Percentiles rank a stretch among this genome's conserved stretches.
Conservation (phyloP, 2,329 filamentous ascomycete species). For the Aspergillus tamarii region DNA sequence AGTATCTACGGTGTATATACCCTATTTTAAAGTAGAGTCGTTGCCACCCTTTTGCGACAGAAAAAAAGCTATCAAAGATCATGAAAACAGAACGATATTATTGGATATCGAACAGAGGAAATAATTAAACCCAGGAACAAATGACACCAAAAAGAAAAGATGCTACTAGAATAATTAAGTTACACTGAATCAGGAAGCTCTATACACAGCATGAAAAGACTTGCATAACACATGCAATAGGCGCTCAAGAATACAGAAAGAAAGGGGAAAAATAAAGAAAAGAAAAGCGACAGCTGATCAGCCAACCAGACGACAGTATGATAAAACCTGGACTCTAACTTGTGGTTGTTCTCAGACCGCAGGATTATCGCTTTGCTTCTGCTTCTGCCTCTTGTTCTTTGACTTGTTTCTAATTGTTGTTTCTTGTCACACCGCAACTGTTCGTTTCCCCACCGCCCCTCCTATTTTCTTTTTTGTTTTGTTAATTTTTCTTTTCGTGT, state of each 20-base stretch:
- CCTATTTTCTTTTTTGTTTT: not conserved
- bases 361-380: not conserved
- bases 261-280: not conserved
- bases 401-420: not conserved
- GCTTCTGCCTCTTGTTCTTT: not conserved
- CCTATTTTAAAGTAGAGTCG: too few species aligned
- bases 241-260: not conserved
- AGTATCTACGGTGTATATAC: too few species aligned
- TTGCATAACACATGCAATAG: not conserved
- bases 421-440: not conserved
- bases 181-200: conserved; percentile 11
- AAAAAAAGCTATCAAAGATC: not conserved
- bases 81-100: not conserved
- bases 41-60: too few species aligned
- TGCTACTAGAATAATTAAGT: not conserved
- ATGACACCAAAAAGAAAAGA: not conserved
- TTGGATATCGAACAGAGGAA: not conserved
- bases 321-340: not conserved
- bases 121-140: not conserved
- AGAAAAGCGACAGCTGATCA: not conserved
- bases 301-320: not conserved
- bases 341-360: not conserved
- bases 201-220: conserved; percentile 13
- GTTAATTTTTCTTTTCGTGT: not conserved
- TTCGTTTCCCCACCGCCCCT: not conserved